phyloP scores from a whole-genome alignment of 805 yeast genomes.

The Ascoidea asiatica region DNA sequence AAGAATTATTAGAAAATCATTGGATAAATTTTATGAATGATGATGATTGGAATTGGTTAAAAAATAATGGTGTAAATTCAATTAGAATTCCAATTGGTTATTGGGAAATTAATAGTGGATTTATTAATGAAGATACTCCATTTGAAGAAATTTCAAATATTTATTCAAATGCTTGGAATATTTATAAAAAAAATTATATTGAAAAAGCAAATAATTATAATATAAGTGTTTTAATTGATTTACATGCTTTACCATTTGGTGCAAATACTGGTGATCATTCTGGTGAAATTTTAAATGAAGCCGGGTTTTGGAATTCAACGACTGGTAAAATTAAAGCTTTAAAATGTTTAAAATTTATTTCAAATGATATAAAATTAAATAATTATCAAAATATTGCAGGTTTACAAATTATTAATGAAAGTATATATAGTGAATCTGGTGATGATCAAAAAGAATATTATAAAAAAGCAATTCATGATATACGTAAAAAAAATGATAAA shows the following conservation, averaged over 20 bases:
- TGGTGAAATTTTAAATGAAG: slow-evolving; percentile 47
- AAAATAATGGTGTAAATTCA: slow-evolving; percentile 52
- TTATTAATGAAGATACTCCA: slow-evolving; percentile 43
- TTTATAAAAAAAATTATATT: slow-evolving; percentile 36
- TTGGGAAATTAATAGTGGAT: slow-evolving; percentile 69
- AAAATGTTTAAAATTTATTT: slow-evolving; percentile 43
- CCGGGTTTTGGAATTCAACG: slow-evolving; percentile 50
- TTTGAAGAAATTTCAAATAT: slow-evolving; percentile 42
- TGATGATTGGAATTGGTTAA: slow-evolving; percentile 72
- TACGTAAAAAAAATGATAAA: slow-evolving; percentile 37
- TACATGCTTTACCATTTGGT: slow-evolving; percentile 88
- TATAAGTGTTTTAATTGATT: slow-evolving; percentile 70
- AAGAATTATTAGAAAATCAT: slow-evolving; percentile 40
- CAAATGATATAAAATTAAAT: slow-evolving; percentile 32
- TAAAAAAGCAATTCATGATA: slow-evolving; percentile 43
- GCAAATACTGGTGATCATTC: slow-evolving; percentile 82
- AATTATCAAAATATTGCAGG: slow-evolving; percentile 61
- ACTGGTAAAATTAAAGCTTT: slow-evolving; percentile 30
- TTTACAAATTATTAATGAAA: slow-evolving; percentile 77
- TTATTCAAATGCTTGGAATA: slow-evolving; percentile 64
- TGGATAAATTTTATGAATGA: slow-evolving; percentile 52
- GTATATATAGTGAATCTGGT: slow-evolving; percentile 46
- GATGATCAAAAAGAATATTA: slow-evolving; percentile 47
- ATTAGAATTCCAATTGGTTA: slow-evolving; percentile 85
- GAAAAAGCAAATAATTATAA: slow-evolving; percentile 43